Evolutionary conservation across 768 basidiomycete species (phyloP).

Genomic region (Leccinum subgranulosum): DNA sequence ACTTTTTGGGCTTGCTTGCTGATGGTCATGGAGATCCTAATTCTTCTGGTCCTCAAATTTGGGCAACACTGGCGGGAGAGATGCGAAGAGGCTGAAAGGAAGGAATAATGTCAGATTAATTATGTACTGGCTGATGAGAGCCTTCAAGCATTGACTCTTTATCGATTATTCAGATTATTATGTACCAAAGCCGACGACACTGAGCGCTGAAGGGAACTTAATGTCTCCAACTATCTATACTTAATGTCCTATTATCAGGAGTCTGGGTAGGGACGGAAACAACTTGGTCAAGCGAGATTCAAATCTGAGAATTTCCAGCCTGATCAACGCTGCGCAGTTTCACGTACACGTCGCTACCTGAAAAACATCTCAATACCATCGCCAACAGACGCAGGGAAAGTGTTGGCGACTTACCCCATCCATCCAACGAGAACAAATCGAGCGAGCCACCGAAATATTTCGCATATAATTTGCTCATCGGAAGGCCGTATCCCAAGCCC

Average conservation of each 20-base stretch:
- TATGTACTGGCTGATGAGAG: background rate
- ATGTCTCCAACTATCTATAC: no score
- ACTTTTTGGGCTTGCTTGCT: slow-evolving; percentile 51
- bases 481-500: slow-evolving; percentile 83
- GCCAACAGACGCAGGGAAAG: background rate
- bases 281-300: background rate
- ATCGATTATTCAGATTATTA: slow-evolving; percentile 1
- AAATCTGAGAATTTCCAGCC: slow-evolving; percentile 51
- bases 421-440: slow-evolving; percentile 76
- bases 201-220: background rate
- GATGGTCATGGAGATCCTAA: slow-evolving; percentile 46
- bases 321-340: slow-evolving; percentile 52
- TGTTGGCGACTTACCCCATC: slow-evolving; percentile 59
- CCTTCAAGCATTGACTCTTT: background rate
- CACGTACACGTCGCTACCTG: slow-evolving; percentile 53
- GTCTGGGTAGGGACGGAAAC: background rate
- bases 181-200: background rate
- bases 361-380: background rate
- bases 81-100: slow-evolving; percentile 43
- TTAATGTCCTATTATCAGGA: background rate
- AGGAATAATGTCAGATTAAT: slow-evolving; percentile 2
- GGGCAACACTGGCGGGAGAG: slow-evolving; percentile 58
- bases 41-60: slow-evolving; percentile 56
- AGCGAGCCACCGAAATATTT: slow-evolving; percentile 87
- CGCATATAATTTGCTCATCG: slow-evolving; percentile 75